These are phyloP conservation scores for Talaromyces stipitatus DNA, from an alignment of 495 filamentous ascomycete species.

Conservation along the genomic window DNA sequence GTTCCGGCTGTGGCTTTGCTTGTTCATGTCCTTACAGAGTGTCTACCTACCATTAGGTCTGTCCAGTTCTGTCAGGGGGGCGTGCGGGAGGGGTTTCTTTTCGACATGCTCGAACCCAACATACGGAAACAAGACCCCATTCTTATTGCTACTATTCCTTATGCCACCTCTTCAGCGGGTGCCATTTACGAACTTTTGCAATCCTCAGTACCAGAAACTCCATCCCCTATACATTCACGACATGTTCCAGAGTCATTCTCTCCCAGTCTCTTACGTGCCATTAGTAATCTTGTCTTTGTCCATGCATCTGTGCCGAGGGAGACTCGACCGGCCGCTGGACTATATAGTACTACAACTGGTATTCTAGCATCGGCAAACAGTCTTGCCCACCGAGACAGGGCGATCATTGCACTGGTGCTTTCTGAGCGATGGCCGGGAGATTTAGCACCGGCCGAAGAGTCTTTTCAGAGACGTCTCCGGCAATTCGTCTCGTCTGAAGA, in stretches of 20 bases:
- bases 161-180: conserved; percentile 33
- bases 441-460: conserved; percentile 46
- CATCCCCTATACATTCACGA: conserved; percentile 12
- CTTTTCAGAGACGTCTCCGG: conserved; percentile 37
- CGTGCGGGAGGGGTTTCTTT: conserved; percentile 75
- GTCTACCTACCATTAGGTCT: conserved; percentile 61
- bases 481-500: conserved; percentile 36
- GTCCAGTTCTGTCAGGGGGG: conserved; percentile 82
- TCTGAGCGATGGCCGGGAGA: conserved; percentile 70
- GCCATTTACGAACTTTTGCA: conserved; percentile 35
- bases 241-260: conserved; percentile 32
- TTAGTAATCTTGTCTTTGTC: conserved; percentile 45
- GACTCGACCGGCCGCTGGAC: conserved; percentile 52
- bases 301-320: conserved; percentile 43
- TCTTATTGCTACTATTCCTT: conserved; percentile 46
- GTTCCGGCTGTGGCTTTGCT: conserved; percentile 79
- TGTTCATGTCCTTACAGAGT: conserved; percentile 60
- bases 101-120: conserved; percentile 50
- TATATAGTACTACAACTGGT: conserved; percentile 66
- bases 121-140: conserved; percentile 61
- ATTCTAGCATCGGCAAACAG: conserved; percentile 60
- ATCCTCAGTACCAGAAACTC: conserved; percentile 29
- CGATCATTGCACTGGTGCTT: conserved; percentile 62
- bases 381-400: conserved; percentile 62
- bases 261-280: conserved; percentile 38